Conservation (phyloP, 179 eudicot species). For the Actinidia arguta region DNA sequence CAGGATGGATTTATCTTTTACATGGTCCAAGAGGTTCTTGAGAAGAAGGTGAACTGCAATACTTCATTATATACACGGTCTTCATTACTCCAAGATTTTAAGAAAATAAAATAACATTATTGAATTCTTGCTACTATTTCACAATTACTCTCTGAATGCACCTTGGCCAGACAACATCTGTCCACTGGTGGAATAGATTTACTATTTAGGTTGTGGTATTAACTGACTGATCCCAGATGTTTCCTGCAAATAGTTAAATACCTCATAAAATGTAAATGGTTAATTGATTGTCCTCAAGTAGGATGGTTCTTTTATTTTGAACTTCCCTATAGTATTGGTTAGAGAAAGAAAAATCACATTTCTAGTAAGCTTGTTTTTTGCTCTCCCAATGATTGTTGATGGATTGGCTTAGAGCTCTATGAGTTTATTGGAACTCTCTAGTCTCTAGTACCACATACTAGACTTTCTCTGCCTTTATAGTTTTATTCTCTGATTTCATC, state of each 20-base stretch:
- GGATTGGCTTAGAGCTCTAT: not conserved
- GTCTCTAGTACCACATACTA: not conserved
- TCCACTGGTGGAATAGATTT: not conserved
- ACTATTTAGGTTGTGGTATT: not conserved
- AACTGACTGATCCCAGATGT: too few relatives aligned
- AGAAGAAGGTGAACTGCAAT: constrained; percentile 75
- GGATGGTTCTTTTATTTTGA: too few relatives aligned
- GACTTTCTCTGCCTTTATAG: constrained; percentile 1
- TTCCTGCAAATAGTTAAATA: too few relatives aligned
- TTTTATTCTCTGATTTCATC: not conserved
- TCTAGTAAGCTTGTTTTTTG: too few relatives aligned
- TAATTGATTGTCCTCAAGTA: too few relatives aligned
- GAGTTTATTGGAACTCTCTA: not conserved
- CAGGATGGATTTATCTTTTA: constrained; percentile 74
- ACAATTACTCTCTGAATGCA: too few relatives aligned
- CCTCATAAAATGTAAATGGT: too few relatives aligned
- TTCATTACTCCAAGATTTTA: not conserved
- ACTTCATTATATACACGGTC: not conserved
- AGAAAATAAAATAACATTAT: too few relatives aligned
- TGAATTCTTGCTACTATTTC: too few relatives aligned
- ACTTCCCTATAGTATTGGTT: too few relatives aligned
- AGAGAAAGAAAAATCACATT: too few relatives aligned
- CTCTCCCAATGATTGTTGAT: not conserved
- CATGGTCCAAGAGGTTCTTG: constrained; percentile 94
- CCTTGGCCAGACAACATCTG: too few relatives aligned